Conservation (phyloP, 352 stramenopile species). For the Globisporangium cylindrosporum region DNA sequence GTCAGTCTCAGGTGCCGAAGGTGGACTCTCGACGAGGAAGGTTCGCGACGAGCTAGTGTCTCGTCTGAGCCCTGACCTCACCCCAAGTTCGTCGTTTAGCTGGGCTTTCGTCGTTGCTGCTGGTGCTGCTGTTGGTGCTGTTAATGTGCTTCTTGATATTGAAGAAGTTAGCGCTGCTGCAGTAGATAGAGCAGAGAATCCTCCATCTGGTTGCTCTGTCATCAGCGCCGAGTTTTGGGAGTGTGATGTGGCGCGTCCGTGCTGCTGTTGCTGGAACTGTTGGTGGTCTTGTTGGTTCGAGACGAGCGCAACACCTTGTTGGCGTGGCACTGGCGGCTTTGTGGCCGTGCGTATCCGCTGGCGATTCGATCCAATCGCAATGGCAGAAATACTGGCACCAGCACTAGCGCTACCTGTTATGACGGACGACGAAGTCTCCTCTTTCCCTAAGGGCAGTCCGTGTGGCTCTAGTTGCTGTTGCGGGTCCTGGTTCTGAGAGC, state of each 20-base stretch:
- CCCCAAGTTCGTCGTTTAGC: background rate
- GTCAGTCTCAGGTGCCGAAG: background rate
- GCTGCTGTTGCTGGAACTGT: background rate
- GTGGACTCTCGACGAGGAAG: background rate
- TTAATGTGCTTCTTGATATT: background rate
- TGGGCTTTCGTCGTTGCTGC: background rate
- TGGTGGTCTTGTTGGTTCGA: constrained; percentile 18
- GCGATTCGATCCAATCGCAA: constrained; percentile 47
- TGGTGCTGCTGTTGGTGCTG: background rate
- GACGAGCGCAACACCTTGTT: constrained; percentile 13
- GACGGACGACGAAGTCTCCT: background rate
- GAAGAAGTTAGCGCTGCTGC: background rate
- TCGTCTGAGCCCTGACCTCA: background rate
- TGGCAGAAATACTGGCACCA: constrained; percentile 9
- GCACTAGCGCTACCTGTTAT: background rate
- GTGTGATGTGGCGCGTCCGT: background rate
- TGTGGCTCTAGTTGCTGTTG: background rate
- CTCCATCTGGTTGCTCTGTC: background rate
- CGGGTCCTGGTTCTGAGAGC: constrained; percentile 16
- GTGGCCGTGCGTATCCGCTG: constrained; percentile 41
- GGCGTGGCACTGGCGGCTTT: constrained; percentile 59
- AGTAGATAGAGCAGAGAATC: background rate
- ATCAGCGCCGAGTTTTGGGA: background rate
- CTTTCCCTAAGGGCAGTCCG: background rate
- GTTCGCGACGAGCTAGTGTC: background rate